These are phyloP conservation scores for Juncus inflexus DNA, from an alignment of 176 grass and related monocot species.

Conservation along the genomic window DNA sequence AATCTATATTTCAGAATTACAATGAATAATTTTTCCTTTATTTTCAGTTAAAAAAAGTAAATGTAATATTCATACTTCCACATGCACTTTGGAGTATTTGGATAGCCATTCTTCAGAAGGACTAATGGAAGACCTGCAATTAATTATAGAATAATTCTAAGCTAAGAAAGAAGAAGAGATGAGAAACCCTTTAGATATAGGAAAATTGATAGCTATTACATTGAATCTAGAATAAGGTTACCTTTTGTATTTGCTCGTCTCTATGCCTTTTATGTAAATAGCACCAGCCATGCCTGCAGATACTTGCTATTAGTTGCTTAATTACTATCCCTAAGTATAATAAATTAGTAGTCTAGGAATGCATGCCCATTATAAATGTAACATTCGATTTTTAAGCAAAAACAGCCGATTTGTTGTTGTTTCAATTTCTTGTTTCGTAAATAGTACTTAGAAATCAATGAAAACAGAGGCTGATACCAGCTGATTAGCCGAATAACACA, in stretches of 20 bases:
- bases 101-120: slow-evolving; percentile 69
- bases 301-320: too few relatives aligned
- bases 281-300: slow-evolving; percentile 65
- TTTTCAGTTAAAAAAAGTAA: neutral
- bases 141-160: slow-evolving; percentile 13
- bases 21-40: neutral
- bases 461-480: too few relatives aligned
- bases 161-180: slow-evolving; percentile 14
- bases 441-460: too few relatives aligned
- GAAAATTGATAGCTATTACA: neutral
- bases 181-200: slow-evolving; percentile 1
- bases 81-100: slow-evolving; percentile 63
- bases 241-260: slow-evolving; percentile 66
- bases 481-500: too few relatives aligned
- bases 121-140: slow-evolving; percentile 54
- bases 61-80: slow-evolving; percentile 36
- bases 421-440: too few relatives aligned
- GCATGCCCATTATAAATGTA: too few relatives aligned
- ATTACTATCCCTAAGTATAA: too few relatives aligned
- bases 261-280: slow-evolving; percentile 63
- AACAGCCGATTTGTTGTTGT: too few relatives aligned
- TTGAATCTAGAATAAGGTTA: neutral
- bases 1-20: slow-evolving; percentile 5
- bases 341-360: too few relatives aligned
- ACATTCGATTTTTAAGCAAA: too few relatives aligned